Evolutionary conservation across 805 yeast genomes (phyloP), one percentile per base, ranked within the genome.

Genomic region (Peterozyma toletana): DNA sequence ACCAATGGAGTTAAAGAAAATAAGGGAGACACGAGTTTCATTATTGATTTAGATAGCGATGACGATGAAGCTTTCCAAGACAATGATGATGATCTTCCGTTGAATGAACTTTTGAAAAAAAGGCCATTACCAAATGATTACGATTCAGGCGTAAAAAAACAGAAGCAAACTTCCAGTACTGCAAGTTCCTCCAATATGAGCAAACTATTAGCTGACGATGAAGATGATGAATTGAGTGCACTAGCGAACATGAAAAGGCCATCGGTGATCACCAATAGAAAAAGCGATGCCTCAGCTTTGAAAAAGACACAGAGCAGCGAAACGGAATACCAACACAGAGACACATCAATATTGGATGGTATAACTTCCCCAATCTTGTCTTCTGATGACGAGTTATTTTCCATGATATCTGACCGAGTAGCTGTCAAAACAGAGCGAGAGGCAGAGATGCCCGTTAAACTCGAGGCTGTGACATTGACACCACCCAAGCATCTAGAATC

Each of bases 1-100:
- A 27, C 31, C 9, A 37, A 33, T 11, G 29, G 37, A 9, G 11
- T 21, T 7, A 18, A 31, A 30, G 21, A 15, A 13, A 14, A 38
- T 11, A 38, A 38, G 13, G 42, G 27, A 15, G 46, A 18, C 46
- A 44, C 10, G 50, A 42, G n/a, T 41, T 42, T 11, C 42, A 46
- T 11, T 46, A 51, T 16, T 33, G 27, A 17, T 33, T 39, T 21
- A 52, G 41, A 31, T n/a, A 42, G 35, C 13, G 27, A 35, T 4
- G 33, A 37, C 33, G 44, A 39, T 17, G 41, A 41, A 35, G 43
- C 39, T 11, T 43, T 35, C 13, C 53, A 52, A 14, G 33, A 40
- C 33, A 39, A 42, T 16, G 35, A 15, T 35, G 15, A 21, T 41
- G 40, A 15, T n/a, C 7, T n/a, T 21, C 14, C 38, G 7, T 11